Percentiles rank a stretch among this genome's conserved stretches.
Conservation (phyloP, 2,329 filamentous ascomycete genomes). For the Diaporthe vexans region DNA sequence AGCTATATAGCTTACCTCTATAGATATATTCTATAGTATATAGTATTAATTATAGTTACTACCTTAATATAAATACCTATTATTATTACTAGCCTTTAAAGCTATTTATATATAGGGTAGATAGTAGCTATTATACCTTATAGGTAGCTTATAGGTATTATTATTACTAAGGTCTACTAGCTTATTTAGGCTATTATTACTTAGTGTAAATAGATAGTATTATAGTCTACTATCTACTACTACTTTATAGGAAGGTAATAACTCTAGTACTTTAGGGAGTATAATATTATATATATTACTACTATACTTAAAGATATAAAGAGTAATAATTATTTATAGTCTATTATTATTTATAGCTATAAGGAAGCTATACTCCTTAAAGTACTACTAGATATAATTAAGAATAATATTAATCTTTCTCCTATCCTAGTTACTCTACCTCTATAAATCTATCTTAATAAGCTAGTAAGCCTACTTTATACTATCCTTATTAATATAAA, state of each 20-base stretch:
- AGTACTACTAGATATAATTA: not conserved
- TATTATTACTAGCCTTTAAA: not conserved
- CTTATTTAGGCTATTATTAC: not conserved
- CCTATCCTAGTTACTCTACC: not conserved
- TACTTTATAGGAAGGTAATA: too few relatives aligned
- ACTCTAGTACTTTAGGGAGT: too few relatives aligned
- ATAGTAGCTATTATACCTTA: not conserved
- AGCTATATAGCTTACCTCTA: too few relatives aligned
- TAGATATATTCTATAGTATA: too few relatives aligned
- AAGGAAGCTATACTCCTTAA: not conserved
- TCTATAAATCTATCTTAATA: not conserved
- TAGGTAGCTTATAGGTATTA: not conserved
- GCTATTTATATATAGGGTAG: not conserved
- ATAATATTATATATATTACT: too few relatives aligned
- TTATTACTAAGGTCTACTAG: not conserved
- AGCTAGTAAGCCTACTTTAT: not conserved
- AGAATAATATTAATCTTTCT: not conserved
- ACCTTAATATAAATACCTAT: not conserved
- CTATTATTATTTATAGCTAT: not conserved
- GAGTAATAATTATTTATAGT: not conserved
- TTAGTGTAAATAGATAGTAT: not conserved
- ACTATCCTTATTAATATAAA: not conserved
- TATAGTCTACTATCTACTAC: too few relatives aligned
- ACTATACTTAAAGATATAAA: not conserved
- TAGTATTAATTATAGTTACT: too few relatives aligned